A percentile compares a stretch with the other conserved stretches of the same genome.
These are phyloP conservation scores for Misopates orontium DNA, from an alignment of 257 asterid species.

Conservation along the genomic window DNA sequence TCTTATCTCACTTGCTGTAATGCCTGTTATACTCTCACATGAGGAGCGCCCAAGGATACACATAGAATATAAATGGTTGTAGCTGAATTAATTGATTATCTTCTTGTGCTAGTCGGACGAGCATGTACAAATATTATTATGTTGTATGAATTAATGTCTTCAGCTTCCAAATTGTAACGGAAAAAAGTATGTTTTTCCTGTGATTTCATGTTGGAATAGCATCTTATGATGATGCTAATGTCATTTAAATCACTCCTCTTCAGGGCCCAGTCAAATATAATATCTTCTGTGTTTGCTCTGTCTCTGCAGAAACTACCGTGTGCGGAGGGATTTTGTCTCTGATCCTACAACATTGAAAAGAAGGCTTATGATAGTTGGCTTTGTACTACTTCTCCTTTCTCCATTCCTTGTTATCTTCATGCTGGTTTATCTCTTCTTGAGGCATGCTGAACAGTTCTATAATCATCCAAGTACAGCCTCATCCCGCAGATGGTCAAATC, in stretches of 20 bases:
- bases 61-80: too few species aligned
- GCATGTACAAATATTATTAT: too few species aligned
- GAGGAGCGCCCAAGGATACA: too few species aligned
- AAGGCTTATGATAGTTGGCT: constrained; percentile 91
- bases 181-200: too few species aligned
- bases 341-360: constrained; percentile 79
- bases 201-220: neutral
- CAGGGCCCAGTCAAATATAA: constrained; percentile 12
- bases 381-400: constrained; percentile 74
- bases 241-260: constrained; percentile 1
- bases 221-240: neutral
- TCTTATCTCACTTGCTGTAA: too few species aligned
- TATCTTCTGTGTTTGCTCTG: constrained; percentile 17
- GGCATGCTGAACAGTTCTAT: constrained; percentile 97
- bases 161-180: too few species aligned
- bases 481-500: constrained; percentile 98
- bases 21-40: too few species aligned
- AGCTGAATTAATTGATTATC: too few species aligned
- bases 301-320: constrained; percentile 70
- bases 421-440: constrained; percentile 93
- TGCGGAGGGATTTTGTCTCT: constrained; percentile 79
- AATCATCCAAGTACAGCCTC: constrained; percentile 96
- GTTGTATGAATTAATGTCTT: too few species aligned
- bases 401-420: constrained; percentile 95
- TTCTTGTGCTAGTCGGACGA: too few species aligned